These are phyloP conservation scores for Pholiota conissans DNA, from an alignment of 768 basidiomycete species.

Conservation along the genomic window DNA sequence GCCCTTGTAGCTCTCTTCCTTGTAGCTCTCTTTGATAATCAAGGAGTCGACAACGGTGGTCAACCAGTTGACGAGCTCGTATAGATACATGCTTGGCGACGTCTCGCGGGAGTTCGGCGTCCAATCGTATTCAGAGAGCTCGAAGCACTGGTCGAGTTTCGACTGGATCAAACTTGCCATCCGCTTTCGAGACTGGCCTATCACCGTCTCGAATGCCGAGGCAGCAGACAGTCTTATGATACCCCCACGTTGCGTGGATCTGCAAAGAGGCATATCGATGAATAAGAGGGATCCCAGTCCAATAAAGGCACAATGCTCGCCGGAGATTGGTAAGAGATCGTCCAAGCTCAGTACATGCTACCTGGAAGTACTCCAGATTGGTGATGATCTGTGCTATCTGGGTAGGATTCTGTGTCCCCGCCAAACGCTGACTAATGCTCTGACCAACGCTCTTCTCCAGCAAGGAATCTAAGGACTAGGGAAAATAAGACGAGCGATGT, in stretches of 20 bases:
- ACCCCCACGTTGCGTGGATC: conserved; percentile 83
- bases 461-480: conserved; percentile 83
- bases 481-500: conserved; percentile 2
- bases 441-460: conserved; percentile 76
- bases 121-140: conserved; percentile 95
- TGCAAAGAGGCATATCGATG: conserved; percentile 26
- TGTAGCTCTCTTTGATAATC: conserved; percentile 79
- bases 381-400: conserved; percentile 93
- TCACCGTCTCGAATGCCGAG: conserved; percentile 66
- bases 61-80: conserved; percentile 95
- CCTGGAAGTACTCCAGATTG: conserved; percentile 90
- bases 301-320: conserved; percentile 33
- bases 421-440: conserved; percentile 72
- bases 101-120: conserved; percentile 68
- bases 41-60: conserved; percentile 94
- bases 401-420: conserved; percentile 74
- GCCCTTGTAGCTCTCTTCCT: conserved; percentile 86
- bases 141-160: conserved; percentile 96
- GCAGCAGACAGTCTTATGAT: conserved; percentile 67
- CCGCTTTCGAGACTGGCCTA: conserved; percentile 68
- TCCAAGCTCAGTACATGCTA: conserved; percentile 82
- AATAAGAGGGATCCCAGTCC: neutral
- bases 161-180: conserved; percentile 83
- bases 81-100: conserved; percentile 90
- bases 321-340: conserved; percentile 81